Evolutionary conservation across 208 protist species (phyloP), one percentile per base, ranked within the genome.

Genomic region (Trichomonas gallinae): DNA sequence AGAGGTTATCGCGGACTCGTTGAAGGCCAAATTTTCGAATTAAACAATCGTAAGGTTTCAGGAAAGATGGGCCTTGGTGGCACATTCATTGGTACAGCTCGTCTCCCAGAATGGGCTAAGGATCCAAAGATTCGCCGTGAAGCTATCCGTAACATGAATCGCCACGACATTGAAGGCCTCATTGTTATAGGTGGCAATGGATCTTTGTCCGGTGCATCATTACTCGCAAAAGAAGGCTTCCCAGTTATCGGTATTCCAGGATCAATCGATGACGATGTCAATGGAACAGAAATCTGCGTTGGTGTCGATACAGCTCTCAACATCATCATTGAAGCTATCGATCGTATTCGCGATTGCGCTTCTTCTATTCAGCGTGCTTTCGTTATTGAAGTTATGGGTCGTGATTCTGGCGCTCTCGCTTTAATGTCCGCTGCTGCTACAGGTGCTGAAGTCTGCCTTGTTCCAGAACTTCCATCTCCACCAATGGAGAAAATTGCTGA

Each of bases 401-500:
- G 87, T 48, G 87, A 93, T 93, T 93, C 40, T 31, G 87, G 87
- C 4, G 87, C 87, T 17, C 44, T 93, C 9, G 87, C 87, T 31
- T 40, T 42, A 38, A 93, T 93, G 87, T 42, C 87, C 2, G 87
- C 87, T 51, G 17, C 87, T 48, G 87, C 87, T 13, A 93, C 87
- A 21, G 87, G 87, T 51, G 87, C 87, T 23, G 87, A 93, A 51
- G 87, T 93, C 10, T 93, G 87, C 31, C 44, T 93, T 38, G 36
- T 93, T 93, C 87, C 87, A 34, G 87, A 93, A 38, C 8, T 42
- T 3, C 23, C 23, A 58, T 42, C 44, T 17, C 40, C 40, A 51
- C 44, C 87, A 93, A 93, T 93, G 87, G 87, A 93, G 44, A 51
- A 93, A 38, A 93, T 93, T 93, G 87, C 87, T 38, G 26, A 93